Conservation (phyloP, 2,329 filamentous ascomycete species). For the Fusarium annulatum region DNA sequence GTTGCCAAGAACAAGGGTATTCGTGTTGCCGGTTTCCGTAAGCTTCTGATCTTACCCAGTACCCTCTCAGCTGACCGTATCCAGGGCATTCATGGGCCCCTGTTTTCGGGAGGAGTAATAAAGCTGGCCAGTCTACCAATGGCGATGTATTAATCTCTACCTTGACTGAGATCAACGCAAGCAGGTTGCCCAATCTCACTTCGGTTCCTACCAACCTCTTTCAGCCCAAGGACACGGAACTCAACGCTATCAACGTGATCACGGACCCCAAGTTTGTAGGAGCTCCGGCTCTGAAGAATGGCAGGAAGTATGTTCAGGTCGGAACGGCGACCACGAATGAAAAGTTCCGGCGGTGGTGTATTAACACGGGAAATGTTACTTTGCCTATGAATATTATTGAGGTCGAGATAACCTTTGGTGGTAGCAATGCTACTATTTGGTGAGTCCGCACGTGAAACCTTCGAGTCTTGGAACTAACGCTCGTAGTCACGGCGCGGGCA, state of each 20-base stretch:
- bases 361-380: background rate
- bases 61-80: background rate
- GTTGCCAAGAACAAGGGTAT: background rate
- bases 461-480: accelerated
- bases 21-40: background rate
- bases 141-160: background rate
- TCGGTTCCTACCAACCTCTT: background rate
- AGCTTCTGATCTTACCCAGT: accelerated
- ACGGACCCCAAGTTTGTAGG: background rate
- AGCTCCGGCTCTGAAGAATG: background rate
- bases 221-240: background rate
- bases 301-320: background rate
- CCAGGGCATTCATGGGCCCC: background rate
- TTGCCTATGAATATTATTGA: background rate
- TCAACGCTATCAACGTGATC: background rate
- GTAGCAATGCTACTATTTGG: background rate
- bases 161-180: background rate
- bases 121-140: background rate
- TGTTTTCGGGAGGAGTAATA: background rate
- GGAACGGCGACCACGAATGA: background rate
- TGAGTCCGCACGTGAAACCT: accelerated
- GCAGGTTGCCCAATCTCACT: background rate
- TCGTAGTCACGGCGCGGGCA: background rate
- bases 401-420: background rate
- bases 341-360: background rate